A percentile compares a stretch with the other conserved stretches of the same genome.
Evolutionary conservation across 2,329 filamentous ascomycete genomes (phyloP).

Genomic region (Fonsecaea erecta): DNA sequence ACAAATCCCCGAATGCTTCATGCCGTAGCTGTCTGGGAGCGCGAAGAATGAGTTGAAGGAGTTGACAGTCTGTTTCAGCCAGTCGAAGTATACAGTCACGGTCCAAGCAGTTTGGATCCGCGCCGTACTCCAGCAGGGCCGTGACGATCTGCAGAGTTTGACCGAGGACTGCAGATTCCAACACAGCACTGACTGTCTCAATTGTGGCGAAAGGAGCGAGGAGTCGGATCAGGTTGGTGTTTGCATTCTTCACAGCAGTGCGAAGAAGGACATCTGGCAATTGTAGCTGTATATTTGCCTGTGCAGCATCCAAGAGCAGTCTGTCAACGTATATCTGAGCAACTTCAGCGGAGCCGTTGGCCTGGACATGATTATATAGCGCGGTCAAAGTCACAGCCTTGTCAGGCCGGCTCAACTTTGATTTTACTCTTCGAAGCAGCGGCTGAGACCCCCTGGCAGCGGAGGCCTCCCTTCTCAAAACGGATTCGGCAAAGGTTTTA

Average conservation of each 20-base stretch:
- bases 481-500: conserved; percentile 20
- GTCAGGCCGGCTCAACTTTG: conserved; percentile 16
- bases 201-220: conserved; percentile 14
- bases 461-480: conserved; percentile 14
- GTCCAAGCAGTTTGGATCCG: conserved; percentile 6
- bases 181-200: conserved; percentile 7
- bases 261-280: conserved; percentile 6
- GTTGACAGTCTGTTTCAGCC: neutral
- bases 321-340: conserved; percentile 23
- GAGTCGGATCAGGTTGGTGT: conserved; percentile 15
- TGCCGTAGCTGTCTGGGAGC: conserved; percentile 9
- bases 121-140: conserved; percentile 15
- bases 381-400: conserved; percentile 13
- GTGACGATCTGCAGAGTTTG: conserved; percentile 1
- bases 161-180: conserved; percentile 6
- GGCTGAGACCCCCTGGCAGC: conserved; percentile 13
- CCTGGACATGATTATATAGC: conserved; percentile 18
- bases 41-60: conserved; percentile 18
- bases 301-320: conserved; percentile 7
- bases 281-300: conserved; percentile 3
- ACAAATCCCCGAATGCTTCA: conserved; percentile 14
- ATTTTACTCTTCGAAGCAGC: conserved; percentile 20
- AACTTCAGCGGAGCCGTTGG: conserved; percentile 17
- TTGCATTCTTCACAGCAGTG: conserved; percentile 10
- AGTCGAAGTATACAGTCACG: neutral